Evolutionary conservation across 2,329 filamentous ascomycete species (phyloP), one percentile per base, ranked within the genome.

Genomic region (Neodidymelliopsis sp.): DNA sequence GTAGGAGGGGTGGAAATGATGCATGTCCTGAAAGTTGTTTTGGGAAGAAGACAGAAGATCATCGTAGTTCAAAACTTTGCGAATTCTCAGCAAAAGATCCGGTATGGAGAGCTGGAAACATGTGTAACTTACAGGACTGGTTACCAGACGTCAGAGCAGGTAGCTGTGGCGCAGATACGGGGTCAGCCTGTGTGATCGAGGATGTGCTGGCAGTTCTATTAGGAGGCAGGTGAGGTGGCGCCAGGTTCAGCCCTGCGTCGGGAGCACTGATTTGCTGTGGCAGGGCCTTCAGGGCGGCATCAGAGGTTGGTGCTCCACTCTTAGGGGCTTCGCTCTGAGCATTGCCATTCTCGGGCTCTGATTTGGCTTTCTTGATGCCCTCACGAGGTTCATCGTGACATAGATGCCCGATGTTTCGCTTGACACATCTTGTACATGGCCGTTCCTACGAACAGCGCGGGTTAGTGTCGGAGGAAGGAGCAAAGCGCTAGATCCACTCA

Each of bases 351-450:
- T 77, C 75, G 24, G 71, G 62, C 16, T 79, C 77, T 28, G 74
- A 75, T 77, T 93, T 96, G 63, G 83, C 77, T 75, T 92, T 93
- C 76, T 94, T 96, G 52, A 87, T 84, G 61, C 60, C 60, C 69
- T 99, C 93, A 74, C 93, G 87, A 62, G 92, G 93, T 76, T 97
- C 94, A 76, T 99, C 94, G 78, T 97, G 94, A 76, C 94, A 99
- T 60, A 99, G 83, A 76, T 99, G 94, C 66, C 93, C 94, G 74
- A 99, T 99, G 77, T 96, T 96, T 70, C 94, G 88, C 79, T 97
- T 99, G 77, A 97, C 90, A 80, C 94, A 99, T 77, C 94, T 85
- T 67, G 91, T 93, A 83, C 94, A 99, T 68, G 94, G 94, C 72
- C 94, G 88, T 79, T 96, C 91, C 91, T 95, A 74, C 66, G 59